Evolutionary conservation across 2,329 filamentous ascomycete species (phyloP), one percentile per base, ranked within the genome.

Genomic region (Ophiostoma sp.): DNA sequence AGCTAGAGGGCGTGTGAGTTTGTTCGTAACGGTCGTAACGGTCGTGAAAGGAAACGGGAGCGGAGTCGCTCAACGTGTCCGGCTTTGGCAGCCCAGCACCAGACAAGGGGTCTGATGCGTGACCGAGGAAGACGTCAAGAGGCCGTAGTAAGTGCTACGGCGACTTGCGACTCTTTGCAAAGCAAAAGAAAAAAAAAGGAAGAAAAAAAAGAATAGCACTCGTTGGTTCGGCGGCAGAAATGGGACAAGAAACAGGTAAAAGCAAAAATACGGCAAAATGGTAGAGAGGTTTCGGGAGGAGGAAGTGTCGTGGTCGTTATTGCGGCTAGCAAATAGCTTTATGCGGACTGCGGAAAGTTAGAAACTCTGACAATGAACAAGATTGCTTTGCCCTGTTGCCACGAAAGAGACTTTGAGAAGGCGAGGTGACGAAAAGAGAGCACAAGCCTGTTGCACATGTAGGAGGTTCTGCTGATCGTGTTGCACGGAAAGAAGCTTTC

Each of bases 1-100:
- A 48, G 52, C 54, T 68, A 48, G 76, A 73, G 72, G 79, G 73
- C 71, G 77, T 77, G 76, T 80, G 66, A n/a, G 79, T 76, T 79
- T 78, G 76, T 81, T 83, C 83, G 83, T 85, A 77, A 79, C 76
- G 79, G 77, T 85, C 83, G 85, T 85, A 79, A 83, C 81, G 81
- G 83, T 86, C 84, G 81, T 85, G 77, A 84, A 72, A 74, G 60
- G 72, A 41, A 65, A 52, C 39, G 35, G 71, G 71, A 62, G 41
- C 52, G 67, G 68, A 64, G 48, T 67, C 65, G 44, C 57, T 72
- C 73, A 74, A 73, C 69, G 73, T 69, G 73, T 39, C 73, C 39
- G 11, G 39, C 35, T 15, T 36, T 57, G 10, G 66, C 57, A 20
- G 71, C 72, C 69, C 71, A 69, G 68, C 70, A 73, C 73, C 72